Conservation (phyloP, 257 asterid species). For the Leptodermis oblonga region DNA sequence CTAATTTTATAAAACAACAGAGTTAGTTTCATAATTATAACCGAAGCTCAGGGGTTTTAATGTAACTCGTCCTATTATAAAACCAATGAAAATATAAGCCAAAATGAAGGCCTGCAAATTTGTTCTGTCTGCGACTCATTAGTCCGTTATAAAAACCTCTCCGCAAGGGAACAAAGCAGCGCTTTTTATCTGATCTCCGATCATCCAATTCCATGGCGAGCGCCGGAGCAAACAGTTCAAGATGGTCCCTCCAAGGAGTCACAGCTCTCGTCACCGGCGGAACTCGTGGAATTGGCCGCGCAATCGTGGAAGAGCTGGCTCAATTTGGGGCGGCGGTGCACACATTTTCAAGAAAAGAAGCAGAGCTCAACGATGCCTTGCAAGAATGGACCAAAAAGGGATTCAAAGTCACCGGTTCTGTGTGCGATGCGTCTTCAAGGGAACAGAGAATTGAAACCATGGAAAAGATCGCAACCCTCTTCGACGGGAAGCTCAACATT, state of each 20-base stretch:
- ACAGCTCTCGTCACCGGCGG: background rate
- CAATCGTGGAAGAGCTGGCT: background rate
- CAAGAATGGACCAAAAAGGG: background rate
- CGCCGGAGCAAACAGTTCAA: background rate
- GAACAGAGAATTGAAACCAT: background rate
- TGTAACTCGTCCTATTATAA: too few relatives aligned
- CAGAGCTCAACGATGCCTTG: background rate
- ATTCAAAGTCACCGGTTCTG: background rate
- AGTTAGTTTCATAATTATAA: too few relatives aligned
- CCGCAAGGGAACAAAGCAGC: too few relatives aligned
- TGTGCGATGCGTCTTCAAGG: background rate
- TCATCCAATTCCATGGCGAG: background rate
- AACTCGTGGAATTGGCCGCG: background rate
- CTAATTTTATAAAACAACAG: too few relatives aligned
- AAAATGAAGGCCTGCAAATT: too few relatives aligned
- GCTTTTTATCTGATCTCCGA: too few relatives aligned
- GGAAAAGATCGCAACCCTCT: background rate
- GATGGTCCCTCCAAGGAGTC: background rate
- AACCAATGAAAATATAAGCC: too few relatives aligned
- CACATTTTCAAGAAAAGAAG: slow-evolving; percentile 3
- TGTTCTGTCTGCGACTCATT: too few relatives aligned
- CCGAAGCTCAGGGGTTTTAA: too few relatives aligned
- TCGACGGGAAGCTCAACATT: slow-evolving; percentile 1
- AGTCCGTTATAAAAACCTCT: too few relatives aligned
- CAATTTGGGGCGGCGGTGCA: background rate